Conservation (phyloP, 495 filamentous ascomycete genomes). For the Penicillium cosmopolitanum region DNA sequence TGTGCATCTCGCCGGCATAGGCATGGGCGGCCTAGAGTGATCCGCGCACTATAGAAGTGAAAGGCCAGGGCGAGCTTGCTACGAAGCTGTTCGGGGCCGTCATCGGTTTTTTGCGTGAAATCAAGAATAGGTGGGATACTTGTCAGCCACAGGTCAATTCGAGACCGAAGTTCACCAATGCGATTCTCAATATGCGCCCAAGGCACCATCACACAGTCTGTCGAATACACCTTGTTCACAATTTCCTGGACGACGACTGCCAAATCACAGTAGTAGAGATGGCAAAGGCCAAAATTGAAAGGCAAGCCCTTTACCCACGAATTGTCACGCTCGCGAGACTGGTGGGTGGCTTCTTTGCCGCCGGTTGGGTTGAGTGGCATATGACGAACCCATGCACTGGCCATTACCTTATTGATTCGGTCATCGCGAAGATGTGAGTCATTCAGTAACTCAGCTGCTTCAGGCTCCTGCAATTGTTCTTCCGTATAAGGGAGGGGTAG, state of each 20-base stretch:
- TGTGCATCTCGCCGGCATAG: slow-evolving; percentile 62
- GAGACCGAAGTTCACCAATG: slow-evolving; percentile 54
- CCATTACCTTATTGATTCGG: slow-evolving; percentile 38
- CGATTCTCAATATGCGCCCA: slow-evolving; percentile 64
- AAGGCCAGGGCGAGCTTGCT: slow-evolving; percentile 56
- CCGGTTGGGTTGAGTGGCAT: slow-evolving; percentile 42
- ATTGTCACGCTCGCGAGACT: slow-evolving; percentile 27
- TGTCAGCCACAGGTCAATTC: slow-evolving; percentile 57
- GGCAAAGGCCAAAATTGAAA: slow-evolving; percentile 47
- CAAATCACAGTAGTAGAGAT: slow-evolving; percentile 54
- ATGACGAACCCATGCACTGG: slow-evolving; percentile 42
- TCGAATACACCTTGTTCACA: slow-evolving; percentile 61
- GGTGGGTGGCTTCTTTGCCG: slow-evolving; percentile 29
- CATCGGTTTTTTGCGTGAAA: slow-evolving; percentile 46
- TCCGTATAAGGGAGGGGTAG: slow-evolving; percentile 63
- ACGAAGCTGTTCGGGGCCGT: slow-evolving; percentile 38
- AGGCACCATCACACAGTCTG: slow-evolving; percentile 53
- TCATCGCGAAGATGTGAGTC: slow-evolving; percentile 40
- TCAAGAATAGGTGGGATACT: slow-evolving; percentile 56
- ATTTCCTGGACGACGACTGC: slow-evolving; percentile 58
- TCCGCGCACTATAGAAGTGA: slow-evolving; percentile 61
- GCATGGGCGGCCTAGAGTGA: slow-evolving; percentile 66
- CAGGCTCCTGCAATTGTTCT: slow-evolving; percentile 44
- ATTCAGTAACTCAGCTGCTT: slow-evolving; percentile 35
- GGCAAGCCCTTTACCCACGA: slow-evolving; percentile 39